Percentiles rank a stretch among this genome's conserved stretches.
Evolutionary conservation across 2,329 filamentous ascomycete genomes (phyloP).

Genomic region (Fusarium sp.): DNA sequence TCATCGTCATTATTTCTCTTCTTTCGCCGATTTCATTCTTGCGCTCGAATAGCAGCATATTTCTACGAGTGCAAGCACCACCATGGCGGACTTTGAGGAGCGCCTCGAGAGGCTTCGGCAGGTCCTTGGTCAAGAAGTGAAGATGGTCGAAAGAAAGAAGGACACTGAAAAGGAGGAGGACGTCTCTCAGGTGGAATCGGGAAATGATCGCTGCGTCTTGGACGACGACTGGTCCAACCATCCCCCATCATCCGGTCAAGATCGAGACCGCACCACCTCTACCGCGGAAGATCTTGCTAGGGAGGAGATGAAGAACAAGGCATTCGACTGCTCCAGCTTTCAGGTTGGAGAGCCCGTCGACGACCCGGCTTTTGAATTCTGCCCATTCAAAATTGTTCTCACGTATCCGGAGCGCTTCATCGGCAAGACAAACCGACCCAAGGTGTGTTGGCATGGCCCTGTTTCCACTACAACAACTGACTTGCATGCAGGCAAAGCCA

Average conservation of each 20-base stretch:
- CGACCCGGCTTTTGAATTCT: constrained; percentile 49
- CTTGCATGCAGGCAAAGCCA: constrained; percentile 48
- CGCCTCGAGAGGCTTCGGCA: constrained; percentile 38
- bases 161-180: background rate
- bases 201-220: background rate
- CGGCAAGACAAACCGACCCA: constrained; percentile 59
- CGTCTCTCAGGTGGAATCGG: background rate
- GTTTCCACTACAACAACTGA: constrained; percentile 19
- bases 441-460: constrained; percentile 48
- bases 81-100: constrained; percentile 33
- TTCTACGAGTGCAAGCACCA: background rate
- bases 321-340: constrained; percentile 41
- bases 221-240: constrained; percentile 12
- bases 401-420: constrained; percentile 68
- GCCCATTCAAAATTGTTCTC: constrained; percentile 61
- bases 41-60: background rate
- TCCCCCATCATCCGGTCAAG: background rate
- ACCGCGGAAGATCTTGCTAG: constrained; percentile 10
- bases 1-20: background rate
- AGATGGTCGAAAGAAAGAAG: constrained; percentile 20
- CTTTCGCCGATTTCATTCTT: background rate
- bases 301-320: constrained; percentile 13
- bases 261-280: constrained; percentile 3
- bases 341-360: constrained; percentile 38
- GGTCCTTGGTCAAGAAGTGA: constrained; percentile 35